Evolutionary conservation across 805 yeast genomes (phyloP), one percentile per base, ranked within the genome.

Genomic region (Candida koratica): DNA sequence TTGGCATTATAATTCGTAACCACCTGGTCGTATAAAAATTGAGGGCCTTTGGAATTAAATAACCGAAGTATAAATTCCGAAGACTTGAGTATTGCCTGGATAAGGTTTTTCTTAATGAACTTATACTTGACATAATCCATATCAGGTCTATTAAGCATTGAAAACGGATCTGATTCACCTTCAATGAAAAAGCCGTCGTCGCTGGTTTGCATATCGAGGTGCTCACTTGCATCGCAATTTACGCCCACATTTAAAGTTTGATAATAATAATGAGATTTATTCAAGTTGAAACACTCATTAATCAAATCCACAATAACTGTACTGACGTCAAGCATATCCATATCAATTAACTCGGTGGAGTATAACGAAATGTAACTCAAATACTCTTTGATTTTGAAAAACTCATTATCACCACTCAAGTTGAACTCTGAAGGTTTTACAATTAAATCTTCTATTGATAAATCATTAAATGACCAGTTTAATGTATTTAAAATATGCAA

Each of bases 391-490:
- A 73, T 51, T 42, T 64, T 60, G 44, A 72, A 67, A 33, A 71
- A 51, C 44, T 71, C 68, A 24, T 49, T 40, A 28, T 36, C 34
- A 8, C 38, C 19, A 11, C 35, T 39, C 13, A 40, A 27, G 57
- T 59, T 42, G 55, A 56, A 56, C 63, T 76, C 66, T 48, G 63
- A 36, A 20, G 58, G 47, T 12, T 45, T 33, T 10, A 61, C 38
- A 26, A 66, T 46, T 39, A 54, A 65, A 32, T 66, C 72, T 27
- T 65, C 71, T 34, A 66, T 56, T 6, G 56, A 46, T 2, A 94
- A 86, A 45, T 79, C 85, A 31, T 73, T 73, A 36, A 86, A 63
- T 23, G 68, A 67, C 95, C 86, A 86, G 45, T 75, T 80, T 37
- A 66, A 57, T 13, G 71, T 66, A 27, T 55, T 46, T 36, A 66